A percentile compares a stretch with the other conserved stretches of the same genome.
Conservation (phyloP, 2,329 filamentous ascomycete species). For the Cladophialophora yegresii region DNA sequence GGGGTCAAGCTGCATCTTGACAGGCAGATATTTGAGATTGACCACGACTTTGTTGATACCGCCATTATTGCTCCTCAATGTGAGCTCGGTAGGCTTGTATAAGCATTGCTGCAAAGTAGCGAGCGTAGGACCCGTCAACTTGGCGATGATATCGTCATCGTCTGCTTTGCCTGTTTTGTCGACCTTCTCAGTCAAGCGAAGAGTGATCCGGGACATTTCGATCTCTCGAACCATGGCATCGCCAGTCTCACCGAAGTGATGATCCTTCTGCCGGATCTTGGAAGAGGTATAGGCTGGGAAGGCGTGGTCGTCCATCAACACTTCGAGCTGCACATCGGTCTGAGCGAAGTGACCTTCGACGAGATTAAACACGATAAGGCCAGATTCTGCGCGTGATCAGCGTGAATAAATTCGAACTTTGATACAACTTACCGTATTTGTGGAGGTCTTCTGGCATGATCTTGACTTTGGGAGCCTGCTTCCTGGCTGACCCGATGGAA, state of each 20-base stretch:
- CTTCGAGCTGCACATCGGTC: slow-evolving; percentile 74
- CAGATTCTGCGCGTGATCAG: slow-evolving; percentile 67
- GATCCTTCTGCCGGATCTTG: slow-evolving; percentile 67
- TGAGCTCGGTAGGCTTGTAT: slow-evolving; percentile 84
- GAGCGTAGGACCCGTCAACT: slow-evolving; percentile 79
- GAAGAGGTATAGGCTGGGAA: slow-evolving; percentile 86
- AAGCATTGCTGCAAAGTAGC: slow-evolving; percentile 85
- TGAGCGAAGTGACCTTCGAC: slow-evolving; percentile 83
- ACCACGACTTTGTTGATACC: slow-evolving; percentile 78
- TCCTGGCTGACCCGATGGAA: slow-evolving; percentile 50
- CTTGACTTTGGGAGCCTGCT: slow-evolving; percentile 71
- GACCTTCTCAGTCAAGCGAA: slow-evolving; percentile 79
- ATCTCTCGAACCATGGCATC: slow-evolving; percentile 95
- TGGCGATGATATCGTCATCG: slow-evolving; percentile 75
- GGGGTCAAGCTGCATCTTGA: slow-evolving; percentile 90
- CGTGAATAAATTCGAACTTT: slow-evolving; percentile 9
- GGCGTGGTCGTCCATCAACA: slow-evolving; percentile 91
- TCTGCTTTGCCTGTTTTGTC: slow-evolving; percentile 69
- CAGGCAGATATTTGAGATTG: slow-evolving; percentile 90
- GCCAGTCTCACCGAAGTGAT: slow-evolving; percentile 84
- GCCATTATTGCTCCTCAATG: slow-evolving; percentile 76
- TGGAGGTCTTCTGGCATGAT: slow-evolving; percentile 78
- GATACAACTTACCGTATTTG: slow-evolving; percentile 63
- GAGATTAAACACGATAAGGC: slow-evolving; percentile 90
- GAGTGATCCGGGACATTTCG: slow-evolving; percentile 91